Conservation (phyloP, 495 filamentous ascomycete species). For the Copromyces sp. region DNA sequence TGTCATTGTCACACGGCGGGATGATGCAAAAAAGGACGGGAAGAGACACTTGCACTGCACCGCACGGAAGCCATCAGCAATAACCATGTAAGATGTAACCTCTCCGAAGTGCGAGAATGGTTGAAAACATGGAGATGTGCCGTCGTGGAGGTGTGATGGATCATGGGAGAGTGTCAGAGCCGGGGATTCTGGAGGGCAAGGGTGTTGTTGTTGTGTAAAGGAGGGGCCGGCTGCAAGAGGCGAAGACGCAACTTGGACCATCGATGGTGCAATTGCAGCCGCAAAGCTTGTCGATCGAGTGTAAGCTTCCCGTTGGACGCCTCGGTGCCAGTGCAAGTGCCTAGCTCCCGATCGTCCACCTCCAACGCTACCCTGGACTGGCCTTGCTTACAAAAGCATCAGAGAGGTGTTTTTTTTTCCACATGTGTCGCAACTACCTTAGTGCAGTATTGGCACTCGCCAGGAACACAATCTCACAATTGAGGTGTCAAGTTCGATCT, state of each 20-base stretch:
- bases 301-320: not conserved
- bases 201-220: not conserved
- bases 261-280: not conserved
- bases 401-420: not conserved
- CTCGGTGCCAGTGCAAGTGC: not conserved
- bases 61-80: not conserved
- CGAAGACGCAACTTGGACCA: not conserved
- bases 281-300: not conserved
- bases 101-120: not conserved
- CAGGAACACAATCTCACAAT: not conserved
- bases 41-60: not conserved
- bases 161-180: not conserved
- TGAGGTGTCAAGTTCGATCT: not conserved
- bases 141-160: not conserved
- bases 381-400: not conserved
- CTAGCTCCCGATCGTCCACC: not conserved
- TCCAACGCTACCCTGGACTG: not conserved
- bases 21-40: not conserved
- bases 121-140: not conserved
- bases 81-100: not conserved
- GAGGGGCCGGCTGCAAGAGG: not conserved
- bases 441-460: not conserved
- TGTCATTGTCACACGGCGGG: not conserved
- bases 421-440: not conserved
- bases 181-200: not conserved